A percentile compares a stretch with the other conserved stretches of the same genome.
Conservation (phyloP, 768 basidiomycete species). For the Dacryopinax primogenitus region DNA sequence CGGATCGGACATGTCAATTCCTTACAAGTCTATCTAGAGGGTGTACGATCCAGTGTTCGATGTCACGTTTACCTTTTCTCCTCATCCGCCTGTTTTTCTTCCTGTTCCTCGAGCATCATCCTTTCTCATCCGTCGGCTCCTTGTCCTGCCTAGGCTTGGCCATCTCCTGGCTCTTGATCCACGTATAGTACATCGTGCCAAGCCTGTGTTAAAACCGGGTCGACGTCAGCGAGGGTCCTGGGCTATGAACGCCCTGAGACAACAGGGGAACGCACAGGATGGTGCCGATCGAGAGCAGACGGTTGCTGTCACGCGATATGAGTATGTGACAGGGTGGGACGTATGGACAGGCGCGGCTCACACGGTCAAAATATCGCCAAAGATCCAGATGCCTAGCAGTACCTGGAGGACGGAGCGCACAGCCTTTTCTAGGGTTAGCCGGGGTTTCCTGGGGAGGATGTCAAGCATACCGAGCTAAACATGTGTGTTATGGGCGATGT, state of each 20-base stretch:
- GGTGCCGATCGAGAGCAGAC: constrained; percentile 48
- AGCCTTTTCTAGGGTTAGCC: constrained; percentile 34
- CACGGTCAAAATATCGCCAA: constrained; percentile 60
- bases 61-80: not conserved
- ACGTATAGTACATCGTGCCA: constrained; percentile 42
- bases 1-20: too few relatives aligned
- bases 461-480: constrained; percentile 54
- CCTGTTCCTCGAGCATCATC: constrained; percentile 23
- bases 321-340: constrained; percentile 9
- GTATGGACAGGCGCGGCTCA: constrained; percentile 30
- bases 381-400: constrained; percentile 61
- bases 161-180: constrained; percentile 29
- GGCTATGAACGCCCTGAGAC: not conserved
- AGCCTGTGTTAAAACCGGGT: not conserved
- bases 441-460: constrained; percentile 15
- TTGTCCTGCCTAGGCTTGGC: not conserved
- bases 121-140: constrained; percentile 20
- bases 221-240: not conserved
- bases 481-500: constrained; percentile 77
- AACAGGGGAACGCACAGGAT: constrained; percentile 41
- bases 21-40: constrained; percentile 9
- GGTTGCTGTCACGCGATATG: constrained; percentile 34
- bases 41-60: not conserved
- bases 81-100: constrained; percentile 20
- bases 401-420: constrained; percentile 76